Conservation (phyloP, 352 stramenopile species). For the Pythium apleroticum region DNA sequence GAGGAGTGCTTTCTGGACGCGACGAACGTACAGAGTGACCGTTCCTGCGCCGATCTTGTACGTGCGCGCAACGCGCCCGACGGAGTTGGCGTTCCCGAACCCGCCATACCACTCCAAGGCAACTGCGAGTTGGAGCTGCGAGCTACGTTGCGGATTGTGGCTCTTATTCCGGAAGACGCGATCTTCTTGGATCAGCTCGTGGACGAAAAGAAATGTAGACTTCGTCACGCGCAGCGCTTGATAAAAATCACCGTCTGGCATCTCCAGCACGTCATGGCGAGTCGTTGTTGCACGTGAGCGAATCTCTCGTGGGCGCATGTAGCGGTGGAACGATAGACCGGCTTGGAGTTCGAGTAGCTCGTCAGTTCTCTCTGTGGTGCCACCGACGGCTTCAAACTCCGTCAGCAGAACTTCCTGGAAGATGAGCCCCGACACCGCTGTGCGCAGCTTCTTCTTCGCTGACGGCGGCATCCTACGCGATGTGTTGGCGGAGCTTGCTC, state of each 20-base stretch:
- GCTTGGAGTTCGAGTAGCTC: too few relatives aligned
- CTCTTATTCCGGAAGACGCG: neutral
- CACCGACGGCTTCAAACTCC: too few relatives aligned
- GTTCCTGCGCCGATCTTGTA: slow-evolving; percentile 9
- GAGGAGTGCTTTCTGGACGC: slow-evolving; percentile 10
- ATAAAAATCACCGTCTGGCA: neutral
- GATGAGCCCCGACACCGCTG: too few relatives aligned
- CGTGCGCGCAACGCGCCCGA: neutral
- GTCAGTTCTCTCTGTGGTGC: too few relatives aligned
- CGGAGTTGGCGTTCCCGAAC: slow-evolving; percentile 4
- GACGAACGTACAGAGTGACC: neutral
- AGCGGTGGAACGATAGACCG: too few relatives aligned
- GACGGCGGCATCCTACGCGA: too few relatives aligned
- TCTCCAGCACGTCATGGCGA: neutral
- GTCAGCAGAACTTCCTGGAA: too few relatives aligned
- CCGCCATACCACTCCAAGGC: slow-evolving; percentile 9
- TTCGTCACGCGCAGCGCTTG: neutral
- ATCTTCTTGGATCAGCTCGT: slow-evolving; percentile 2
- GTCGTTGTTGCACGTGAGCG: too few relatives aligned
- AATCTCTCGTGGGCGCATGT: too few relatives aligned
- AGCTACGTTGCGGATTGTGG: neutral
- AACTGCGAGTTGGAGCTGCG: slow-evolving; percentile 9
- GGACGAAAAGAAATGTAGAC: neutral
- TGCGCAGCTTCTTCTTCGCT: too few relatives aligned
- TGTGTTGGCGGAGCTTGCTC: too few relatives aligned